Base-by-base conservation (phyloP, 352 stramenopile genomes). In the Globisporangium orthogonon region DNA sequence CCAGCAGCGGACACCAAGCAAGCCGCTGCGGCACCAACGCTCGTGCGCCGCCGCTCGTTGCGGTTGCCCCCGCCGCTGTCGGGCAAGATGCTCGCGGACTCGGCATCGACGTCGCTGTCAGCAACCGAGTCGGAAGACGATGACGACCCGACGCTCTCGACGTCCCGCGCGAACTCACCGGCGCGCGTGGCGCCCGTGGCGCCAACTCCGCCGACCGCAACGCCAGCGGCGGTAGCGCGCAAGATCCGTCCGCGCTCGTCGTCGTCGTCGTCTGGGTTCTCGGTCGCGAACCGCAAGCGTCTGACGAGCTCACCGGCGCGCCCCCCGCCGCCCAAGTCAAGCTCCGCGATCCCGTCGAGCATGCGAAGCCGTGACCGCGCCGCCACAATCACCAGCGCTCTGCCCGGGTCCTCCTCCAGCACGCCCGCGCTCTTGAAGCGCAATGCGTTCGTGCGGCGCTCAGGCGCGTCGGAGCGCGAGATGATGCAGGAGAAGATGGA, bases 61-160 rank as follows among this genome's bases (percentile, higher is more conserved):
- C 44, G 33, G 18, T 45, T 67, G 15, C 53, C 35, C 2, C 37
- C 28, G 14, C 52, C 43, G 10, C 37, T 66, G 48, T 41, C 50
- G 28, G 13, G 63, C 11, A 61, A 61, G 40, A 28, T 56, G 46
- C 56, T 60, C 51, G 43, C 50, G 23, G 23, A 61, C 23, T 63
- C 71, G 33, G 37, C 43, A 37, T 54, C 60, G 41, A 53, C 58
- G 11, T 63, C 63, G 35, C 63, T 71, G n/a, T 84, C 74, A 14
- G 67, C 78, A 60, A 84, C 74, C 30, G 74, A 84, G 54, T 81
- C 71, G 5, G 74, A 84, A 44, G 74, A 84, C 45, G 74, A 81
- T 39, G 72, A 85, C 3, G 51, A 60, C 17, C 51, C 45, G 39
- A 56, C 54, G 23, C 40, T n/a, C 53, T 41, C 29, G 15, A 43